Evolutionary conservation across 2,329 filamentous ascomycete genomes (phyloP).

Genomic region (Penicillium fuscoglaucum): DNA sequence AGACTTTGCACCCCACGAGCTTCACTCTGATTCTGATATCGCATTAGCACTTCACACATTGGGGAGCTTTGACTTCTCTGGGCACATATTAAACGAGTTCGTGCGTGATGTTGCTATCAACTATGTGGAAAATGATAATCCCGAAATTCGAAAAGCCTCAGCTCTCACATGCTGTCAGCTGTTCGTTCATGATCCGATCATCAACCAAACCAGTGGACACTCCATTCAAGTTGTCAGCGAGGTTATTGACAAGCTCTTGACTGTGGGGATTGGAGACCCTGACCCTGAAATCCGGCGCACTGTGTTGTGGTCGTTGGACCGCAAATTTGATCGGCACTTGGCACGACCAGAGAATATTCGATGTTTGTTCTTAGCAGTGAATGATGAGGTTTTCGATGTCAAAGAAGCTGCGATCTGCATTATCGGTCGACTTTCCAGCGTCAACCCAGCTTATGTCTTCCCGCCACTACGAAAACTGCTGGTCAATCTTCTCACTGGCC

Average conservation of each 20-base stretch:
- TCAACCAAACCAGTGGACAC: constrained; percentile 96
- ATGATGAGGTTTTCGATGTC: constrained; percentile 90
- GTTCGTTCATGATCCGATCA: constrained; percentile 93
- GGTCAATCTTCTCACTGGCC: constrained; percentile 92
- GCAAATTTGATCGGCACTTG: constrained; percentile 93
- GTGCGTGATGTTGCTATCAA: constrained; percentile 97
- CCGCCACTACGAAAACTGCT: constrained; percentile 91
- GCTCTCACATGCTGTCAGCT: constrained; percentile 97
- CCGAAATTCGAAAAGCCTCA: constrained; percentile 89
- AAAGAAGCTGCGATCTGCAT: constrained; percentile 94
- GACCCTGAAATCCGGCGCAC: constrained; percentile 86
- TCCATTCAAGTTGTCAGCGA: constrained; percentile 96
- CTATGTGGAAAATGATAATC: constrained; percentile 94
- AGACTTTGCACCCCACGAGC: constrained; percentile 80
- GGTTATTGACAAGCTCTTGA: constrained; percentile 94
- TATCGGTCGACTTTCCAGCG: constrained; percentile 84
- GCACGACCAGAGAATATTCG: constrained; percentile 97
- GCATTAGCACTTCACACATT: constrained; percentile 91
- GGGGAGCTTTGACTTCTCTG: constrained; percentile 94
- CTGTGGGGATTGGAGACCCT: constrained; percentile 88
- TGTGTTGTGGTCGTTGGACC: constrained; percentile 84
- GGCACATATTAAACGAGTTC: constrained; percentile 94
- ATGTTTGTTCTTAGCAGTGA: constrained; percentile 89
- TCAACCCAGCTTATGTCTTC: constrained; percentile 97
- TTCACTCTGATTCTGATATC: constrained; percentile 82